phyloP scores from a whole-genome alignment of 192 early-diverging fungal genomes.

The Umbelopsis sp. region DNA sequence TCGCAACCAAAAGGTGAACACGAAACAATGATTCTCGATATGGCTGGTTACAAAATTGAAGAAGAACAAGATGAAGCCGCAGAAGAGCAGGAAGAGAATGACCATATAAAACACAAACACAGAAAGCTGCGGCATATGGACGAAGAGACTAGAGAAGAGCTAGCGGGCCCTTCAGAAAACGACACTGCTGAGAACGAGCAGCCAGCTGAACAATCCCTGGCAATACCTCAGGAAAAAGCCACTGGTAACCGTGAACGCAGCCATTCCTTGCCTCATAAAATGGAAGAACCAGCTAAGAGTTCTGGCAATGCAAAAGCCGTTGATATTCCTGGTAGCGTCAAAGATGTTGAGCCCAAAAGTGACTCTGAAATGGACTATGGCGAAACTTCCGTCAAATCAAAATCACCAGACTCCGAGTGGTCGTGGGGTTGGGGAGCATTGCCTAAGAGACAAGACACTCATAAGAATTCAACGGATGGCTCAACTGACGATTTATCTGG shows the following conservation, averaged over 20 bases:
- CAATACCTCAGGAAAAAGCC: not conserved
- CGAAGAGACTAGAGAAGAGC: not conserved
- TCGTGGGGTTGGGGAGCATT: constrained; percentile 77
- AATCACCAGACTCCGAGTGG: constrained; percentile 51
- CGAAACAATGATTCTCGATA: constrained; percentile 51
- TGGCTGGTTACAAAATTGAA: constrained; percentile 56
- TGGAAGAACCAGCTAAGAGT: not conserved
- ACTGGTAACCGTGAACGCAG: not conserved
- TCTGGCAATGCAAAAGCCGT: not conserved
- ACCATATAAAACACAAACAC: constrained; percentile 17
- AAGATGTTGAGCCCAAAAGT: constrained; percentile 14
- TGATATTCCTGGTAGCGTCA: not conserved
- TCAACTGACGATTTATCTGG: not conserved
- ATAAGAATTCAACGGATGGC: not conserved
- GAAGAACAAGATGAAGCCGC: not conserved
- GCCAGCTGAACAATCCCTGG: not conserved
- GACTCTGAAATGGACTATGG: constrained; percentile 30
- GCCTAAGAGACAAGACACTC: constrained; percentile 52
- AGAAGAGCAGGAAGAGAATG: constrained; percentile 23
- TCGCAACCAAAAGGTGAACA: constrained; percentile 43
- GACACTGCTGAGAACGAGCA: not conserved
- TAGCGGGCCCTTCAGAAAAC: not conserved
- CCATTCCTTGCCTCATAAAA: not conserved
- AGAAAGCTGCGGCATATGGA: not conserved
- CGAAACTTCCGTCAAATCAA: not conserved